Evolutionary conservation across 2,329 filamentous ascomycete species (phyloP).

Genomic region (Sphaceloma murrayae): DNA sequence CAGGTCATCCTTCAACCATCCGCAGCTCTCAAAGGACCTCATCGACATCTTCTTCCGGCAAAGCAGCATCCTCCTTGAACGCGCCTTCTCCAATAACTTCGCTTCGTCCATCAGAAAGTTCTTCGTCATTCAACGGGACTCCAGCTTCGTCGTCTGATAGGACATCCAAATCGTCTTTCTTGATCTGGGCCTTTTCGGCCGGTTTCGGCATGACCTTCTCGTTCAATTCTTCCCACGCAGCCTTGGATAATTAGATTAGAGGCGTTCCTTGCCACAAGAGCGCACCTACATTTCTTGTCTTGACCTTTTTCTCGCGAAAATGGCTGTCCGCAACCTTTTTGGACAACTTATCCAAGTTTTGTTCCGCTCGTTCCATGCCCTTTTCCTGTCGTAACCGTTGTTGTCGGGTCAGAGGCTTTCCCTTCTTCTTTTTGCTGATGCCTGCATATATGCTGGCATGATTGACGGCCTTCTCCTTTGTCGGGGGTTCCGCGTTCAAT

Average conservation of each 20-base stretch:
- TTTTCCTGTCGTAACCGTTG: constrained; percentile 47
- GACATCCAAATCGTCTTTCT: too few species aligned
- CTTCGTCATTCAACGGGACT: too few species aligned
- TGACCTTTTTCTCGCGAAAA: constrained; percentile 39
- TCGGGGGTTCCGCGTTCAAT: constrained; percentile 48
- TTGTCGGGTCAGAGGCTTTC: constrained; percentile 43
- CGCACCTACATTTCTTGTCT: constrained; percentile 34
- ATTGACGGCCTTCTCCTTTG: constrained; percentile 36
- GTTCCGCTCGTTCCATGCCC: constrained; percentile 47
- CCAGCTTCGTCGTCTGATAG: too few species aligned
- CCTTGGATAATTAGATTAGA: constrained; percentile 2
- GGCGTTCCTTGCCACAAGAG: too few species aligned
- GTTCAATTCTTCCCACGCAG: constrained; percentile 29
- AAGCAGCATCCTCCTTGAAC: too few species aligned
- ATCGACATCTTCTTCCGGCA: constrained; percentile 16
- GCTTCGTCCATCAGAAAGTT: too few species aligned
- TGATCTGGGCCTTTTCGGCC: neutral
- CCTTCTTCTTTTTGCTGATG: constrained; percentile 57
- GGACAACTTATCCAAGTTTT: constrained; percentile 45
- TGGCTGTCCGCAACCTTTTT: constrained; percentile 47
- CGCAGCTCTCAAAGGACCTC: constrained; percentile 18
- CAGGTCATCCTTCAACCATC: too few species aligned
- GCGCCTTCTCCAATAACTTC: too few species aligned
- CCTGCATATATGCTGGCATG: constrained; percentile 62
- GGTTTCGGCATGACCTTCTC: constrained; percentile 17